Evolutionary conservation across 768 basidiomycete genomes (phyloP), one percentile per base, ranked within the genome.

Genomic region (Pleurotus tuber-regium): DNA sequence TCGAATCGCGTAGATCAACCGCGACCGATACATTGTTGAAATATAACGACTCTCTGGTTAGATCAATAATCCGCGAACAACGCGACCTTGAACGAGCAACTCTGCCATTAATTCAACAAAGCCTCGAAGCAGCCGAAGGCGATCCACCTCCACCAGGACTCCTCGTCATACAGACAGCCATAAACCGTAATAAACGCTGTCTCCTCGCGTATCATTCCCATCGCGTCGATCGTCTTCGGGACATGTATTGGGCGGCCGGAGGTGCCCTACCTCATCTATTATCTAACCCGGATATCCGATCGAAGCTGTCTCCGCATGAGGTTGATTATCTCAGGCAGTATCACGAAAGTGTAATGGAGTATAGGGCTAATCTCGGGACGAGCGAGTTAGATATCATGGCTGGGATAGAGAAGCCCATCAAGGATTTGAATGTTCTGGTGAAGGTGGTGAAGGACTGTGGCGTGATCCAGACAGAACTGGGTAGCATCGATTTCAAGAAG

Each of bases 121-220:
- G 61, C 30, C 50, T 61, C 12, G 56, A 55, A 29, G 55, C 62
- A 23, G 60, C 62, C 54, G 68, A 66, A 8, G 77, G 76, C 56
- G 61, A 66, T 44, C 64, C 72, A 30, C 71, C 83, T 43, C 78
- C 81, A 16, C 80, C 82, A 2, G 79, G 84, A 16, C 71, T 95
- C 54, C 80, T 92, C 59, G 82, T 98, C 61, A 85, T 89, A 64
- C 92, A 96, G 68, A 90, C 95, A 6, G 84, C 91, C 30, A 87
- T 96, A 59, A 76, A 86, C 33, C 83, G 94, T 55, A 97, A 98
- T 76, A 97, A 96, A 66, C 87, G 97, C n/a, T 93, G 92, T 65
- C 77, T 98, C 3, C 81, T 98, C 39, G 93, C 92, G 0, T 99
- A 98, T 69, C 92, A 98, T 67, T 72, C 81, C 21, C 92, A 94